These are phyloP conservation scores for Gastrolobium bilobum DNA, from an alignment of 306 rosid species.

Conservation along the genomic window DNA sequence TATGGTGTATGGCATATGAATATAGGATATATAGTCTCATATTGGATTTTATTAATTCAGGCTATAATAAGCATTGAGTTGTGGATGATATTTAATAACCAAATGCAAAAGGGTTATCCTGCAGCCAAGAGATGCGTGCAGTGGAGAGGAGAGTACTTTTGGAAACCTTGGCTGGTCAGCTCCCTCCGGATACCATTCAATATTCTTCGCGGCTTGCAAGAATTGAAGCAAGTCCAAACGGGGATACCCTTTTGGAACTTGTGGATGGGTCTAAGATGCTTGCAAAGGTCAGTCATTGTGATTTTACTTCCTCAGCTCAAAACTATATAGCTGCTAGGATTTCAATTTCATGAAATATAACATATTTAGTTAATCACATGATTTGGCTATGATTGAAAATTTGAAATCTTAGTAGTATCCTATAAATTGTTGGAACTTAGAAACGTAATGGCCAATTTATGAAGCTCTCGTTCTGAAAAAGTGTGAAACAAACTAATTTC, in stretches of 20 bases:
- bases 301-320: background rate
- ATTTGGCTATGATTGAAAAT: too few relatives aligned
- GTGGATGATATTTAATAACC: background rate
- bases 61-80: background rate
- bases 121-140: conserved; percentile 94
- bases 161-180: conserved; percentile 79
- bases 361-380: background rate
- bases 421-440: background rate
- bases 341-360: background rate
- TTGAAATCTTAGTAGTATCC: background rate
- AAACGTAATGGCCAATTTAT: background rate
- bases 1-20: conserved; percentile 15
- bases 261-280: conserved; percentile 71
- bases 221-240: conserved; percentile 59
- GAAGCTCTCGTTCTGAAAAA: background rate
- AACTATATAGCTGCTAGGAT: background rate
- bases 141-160: conserved; percentile 88
- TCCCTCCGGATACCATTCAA: conserved; percentile 63
- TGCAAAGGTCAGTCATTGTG: conserved; percentile 65
- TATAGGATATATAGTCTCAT: background rate
- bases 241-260: conserved; percentile 69
- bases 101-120: conserved; percentile 1
- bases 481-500: background rate
- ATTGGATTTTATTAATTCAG: background rate
- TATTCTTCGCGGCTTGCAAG: conserved; percentile 78